Evolutionary conservation across 768 basidiomycete species (phyloP).

Genomic region (Brasilioporus rufonigricans): DNA sequence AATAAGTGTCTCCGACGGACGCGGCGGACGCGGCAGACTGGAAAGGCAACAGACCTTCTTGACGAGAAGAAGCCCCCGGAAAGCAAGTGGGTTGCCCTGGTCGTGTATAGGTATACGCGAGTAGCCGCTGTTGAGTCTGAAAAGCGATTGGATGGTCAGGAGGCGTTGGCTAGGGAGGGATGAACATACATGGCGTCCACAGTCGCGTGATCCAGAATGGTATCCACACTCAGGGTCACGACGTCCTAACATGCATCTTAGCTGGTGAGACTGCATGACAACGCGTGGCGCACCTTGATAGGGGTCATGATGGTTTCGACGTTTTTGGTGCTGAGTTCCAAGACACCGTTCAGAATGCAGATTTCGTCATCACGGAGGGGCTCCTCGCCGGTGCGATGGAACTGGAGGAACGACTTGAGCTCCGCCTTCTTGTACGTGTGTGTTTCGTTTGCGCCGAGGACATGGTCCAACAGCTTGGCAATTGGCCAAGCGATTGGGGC

Average conservation of each 20-base stretch:
- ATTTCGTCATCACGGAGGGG: constrained; percentile 79
- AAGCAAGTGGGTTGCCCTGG: constrained; percentile 62
- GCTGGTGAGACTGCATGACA: neutral
- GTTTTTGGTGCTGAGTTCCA: constrained; percentile 74
- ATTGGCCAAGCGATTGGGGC: constrained; percentile 77
- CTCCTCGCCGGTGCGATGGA: constrained; percentile 75
- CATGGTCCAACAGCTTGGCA: constrained; percentile 71
- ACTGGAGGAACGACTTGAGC: constrained; percentile 74
- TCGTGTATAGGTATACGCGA: constrained; percentile 90
- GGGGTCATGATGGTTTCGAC: constrained; percentile 83
- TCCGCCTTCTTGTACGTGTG: constrained; percentile 83
- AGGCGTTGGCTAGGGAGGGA: neutral
- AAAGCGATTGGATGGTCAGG: constrained; percentile 8
- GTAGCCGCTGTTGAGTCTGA: constrained; percentile 78
- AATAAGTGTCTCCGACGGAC: neutral
- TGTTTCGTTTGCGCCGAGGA: constrained; percentile 71
- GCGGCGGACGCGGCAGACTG: neutral
- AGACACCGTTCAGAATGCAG: constrained; percentile 73
- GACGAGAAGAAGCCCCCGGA: constrained; percentile 78
- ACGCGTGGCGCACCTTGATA: constrained; percentile 46
- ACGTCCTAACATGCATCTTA: constrained; percentile 54
- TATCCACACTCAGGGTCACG: constrained; percentile 74
- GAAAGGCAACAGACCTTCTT: constrained; percentile 58
- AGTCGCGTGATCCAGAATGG: constrained; percentile 71
- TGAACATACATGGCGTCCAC: constrained; percentile 70